Evolutionary conservation across 129 eudicot species (phyloP), one percentile per base, ranked within the genome.

Genomic region (Heracleum sosnowskyi): DNA sequence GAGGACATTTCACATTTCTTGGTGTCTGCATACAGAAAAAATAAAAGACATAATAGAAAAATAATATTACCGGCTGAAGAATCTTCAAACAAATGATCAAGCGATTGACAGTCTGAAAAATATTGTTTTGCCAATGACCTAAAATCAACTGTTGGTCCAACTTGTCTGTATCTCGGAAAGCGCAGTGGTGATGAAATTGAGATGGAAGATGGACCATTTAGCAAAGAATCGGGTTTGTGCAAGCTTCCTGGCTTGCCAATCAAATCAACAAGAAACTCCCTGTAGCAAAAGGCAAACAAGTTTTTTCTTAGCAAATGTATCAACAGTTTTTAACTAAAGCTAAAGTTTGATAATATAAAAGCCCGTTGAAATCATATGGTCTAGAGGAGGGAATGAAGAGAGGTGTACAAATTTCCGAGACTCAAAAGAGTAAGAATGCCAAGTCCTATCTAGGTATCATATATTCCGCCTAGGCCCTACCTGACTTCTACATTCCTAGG

Each of bases 121-220:
- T 85, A 95, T 80, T 85, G 94, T 87, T 85, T 90, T 72, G 98
- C 98, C 76, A 95, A 84, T 80, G 93, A 84, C 82, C 90, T 86
- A 73, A 85, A 92, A 86, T 90, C 89, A 79, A 85, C 81, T 29
- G 79, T 69, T 66, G 92, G 85, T 81, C 86, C 91, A 79, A 87
- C 84, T 83, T 84, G 83, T 88, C 86, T 87, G 71, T 79, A 83
- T 34, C 90, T 77, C 28, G 97, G 96, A 82, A 95, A 88, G 72
- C 86, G 87, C 82, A 95, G 79, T 60, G 98, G 96, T 41, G 98
- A 95, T 71, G 87, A 90, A 73, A 95, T 91, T 75, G 97, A 91
- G 84, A 95, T 91, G 73, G 97, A 90, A 87, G 91, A 90, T 78
- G 98, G 98, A 79, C 98, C 98, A 33, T 95, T 95, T 49, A 91